Evolutionary conservation across 2,329 filamentous ascomycete species (phyloP).

Genomic region (Cryphonectria nitschkei): DNA sequence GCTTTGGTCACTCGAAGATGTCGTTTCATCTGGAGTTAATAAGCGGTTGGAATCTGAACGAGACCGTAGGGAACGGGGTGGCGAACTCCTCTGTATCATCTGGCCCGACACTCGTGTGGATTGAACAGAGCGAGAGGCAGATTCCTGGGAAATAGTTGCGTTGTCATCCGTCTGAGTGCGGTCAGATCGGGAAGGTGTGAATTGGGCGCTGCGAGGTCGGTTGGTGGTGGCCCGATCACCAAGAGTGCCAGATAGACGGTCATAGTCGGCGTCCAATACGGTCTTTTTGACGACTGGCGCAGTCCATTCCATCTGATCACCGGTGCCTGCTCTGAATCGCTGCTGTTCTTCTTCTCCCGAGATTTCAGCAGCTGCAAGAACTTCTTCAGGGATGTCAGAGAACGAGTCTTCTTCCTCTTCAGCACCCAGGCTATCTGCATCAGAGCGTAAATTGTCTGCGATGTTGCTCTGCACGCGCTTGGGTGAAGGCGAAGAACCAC

Average conservation of each 20-base stretch:
- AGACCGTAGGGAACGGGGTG: conserved; percentile 37
- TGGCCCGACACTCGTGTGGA: conserved; percentile 30
- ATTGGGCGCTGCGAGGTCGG: background rate
- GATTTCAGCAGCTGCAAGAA: conserved; percentile 50
- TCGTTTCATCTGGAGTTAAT: conserved; percentile 58
- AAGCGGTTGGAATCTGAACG: conserved; percentile 49
- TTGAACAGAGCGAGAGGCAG: conserved; percentile 21
- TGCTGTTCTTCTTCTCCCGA: conserved; percentile 24
- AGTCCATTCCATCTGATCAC: conserved; percentile 37
- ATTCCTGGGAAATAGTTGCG: conserved; percentile 16
- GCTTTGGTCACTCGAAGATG: conserved; percentile 36
- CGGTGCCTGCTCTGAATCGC: conserved; percentile 24
- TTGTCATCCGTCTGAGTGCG: conserved; percentile 13
- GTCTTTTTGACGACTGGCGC: conserved; percentile 20
- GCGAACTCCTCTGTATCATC: conserved; percentile 30
- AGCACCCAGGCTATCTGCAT: conserved; percentile 37
- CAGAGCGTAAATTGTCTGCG: background rate
- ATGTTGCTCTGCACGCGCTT: background rate
- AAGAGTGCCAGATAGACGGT: background rate
- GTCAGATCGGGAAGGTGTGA: conserved; percentile 6
- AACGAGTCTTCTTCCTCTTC: conserved; percentile 64
- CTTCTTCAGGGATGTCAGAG: conserved; percentile 57
- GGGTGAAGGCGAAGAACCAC: background rate
- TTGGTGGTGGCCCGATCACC: background rate
- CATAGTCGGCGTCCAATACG: background rate